A percentile compares a stretch with the other conserved stretches of the same genome.
These are phyloP conservation scores for Eimeria sp. DNA, from an alignment of 169 alveolate species.

Conservation along the genomic window DNA sequence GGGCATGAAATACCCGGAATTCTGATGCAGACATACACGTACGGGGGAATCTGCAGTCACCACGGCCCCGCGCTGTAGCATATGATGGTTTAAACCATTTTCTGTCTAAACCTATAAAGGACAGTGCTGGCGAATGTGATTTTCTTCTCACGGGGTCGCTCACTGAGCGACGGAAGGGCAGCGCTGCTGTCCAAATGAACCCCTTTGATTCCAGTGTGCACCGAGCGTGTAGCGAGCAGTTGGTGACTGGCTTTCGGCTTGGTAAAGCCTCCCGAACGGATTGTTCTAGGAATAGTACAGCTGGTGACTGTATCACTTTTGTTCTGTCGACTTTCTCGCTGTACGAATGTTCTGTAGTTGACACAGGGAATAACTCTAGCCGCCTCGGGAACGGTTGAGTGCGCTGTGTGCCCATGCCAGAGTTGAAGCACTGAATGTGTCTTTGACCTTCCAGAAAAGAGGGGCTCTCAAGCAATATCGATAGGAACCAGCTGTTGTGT, in stretches of 20 bases:
- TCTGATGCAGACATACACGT: too few relatives aligned
- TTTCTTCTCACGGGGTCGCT: too few relatives aligned
- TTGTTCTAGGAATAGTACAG: neutral
- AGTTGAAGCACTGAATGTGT: neutral
- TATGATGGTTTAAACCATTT: too few relatives aligned
- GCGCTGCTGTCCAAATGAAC: neutral
- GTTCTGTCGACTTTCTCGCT: neutral
- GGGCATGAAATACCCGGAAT: neutral
- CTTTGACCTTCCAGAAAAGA: neutral
- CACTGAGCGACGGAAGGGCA: too few relatives aligned
- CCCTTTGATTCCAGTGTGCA: neutral
- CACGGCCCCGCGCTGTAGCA: too few relatives aligned
- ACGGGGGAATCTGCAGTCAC: too few relatives aligned
- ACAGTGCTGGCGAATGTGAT: too few relatives aligned
- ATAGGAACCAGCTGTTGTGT: neutral
- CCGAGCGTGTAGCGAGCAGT: too few relatives aligned
- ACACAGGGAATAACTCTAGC: neutral
- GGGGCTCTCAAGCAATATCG: neutral
- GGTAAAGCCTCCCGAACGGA: too few relatives aligned
- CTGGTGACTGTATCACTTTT: neutral
- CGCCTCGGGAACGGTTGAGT: neutral
- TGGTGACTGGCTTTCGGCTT: too few relatives aligned
- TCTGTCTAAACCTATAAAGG: too few relatives aligned
- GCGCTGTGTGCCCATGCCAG: neutral
- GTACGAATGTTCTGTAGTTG: neutral